Percentiles rank a stretch among this genome's conserved stretches.
phyloP scores from a whole-genome alignment of 2,329 filamentous ascomycete species.

The Ascochyta rabiei region DNA sequence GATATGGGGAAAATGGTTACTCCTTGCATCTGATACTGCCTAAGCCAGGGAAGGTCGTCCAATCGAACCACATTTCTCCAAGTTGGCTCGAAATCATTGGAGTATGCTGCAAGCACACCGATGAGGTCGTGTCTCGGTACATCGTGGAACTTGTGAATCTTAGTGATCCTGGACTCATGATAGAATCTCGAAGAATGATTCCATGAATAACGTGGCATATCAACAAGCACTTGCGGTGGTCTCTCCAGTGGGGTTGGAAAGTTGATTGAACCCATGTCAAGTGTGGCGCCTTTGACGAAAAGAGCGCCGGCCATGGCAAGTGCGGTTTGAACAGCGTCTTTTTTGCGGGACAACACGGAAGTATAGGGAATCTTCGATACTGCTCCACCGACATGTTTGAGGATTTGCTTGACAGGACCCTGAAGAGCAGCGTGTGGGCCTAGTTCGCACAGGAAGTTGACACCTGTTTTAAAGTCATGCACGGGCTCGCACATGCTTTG shows the following conservation, averaged over 20 bases:
- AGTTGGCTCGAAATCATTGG: conserved; percentile 27
- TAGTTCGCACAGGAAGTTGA: conserved; percentile 30
- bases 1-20: conserved; percentile 41
- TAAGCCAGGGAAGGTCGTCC: conserved; percentile 54
- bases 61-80: conserved; percentile 57
- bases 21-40: conserved; percentile 52
- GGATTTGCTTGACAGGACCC: conserved; percentile 33
- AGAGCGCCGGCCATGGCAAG: conserved; percentile 24
- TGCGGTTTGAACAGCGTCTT: conserved; percentile 27
- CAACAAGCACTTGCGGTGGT: conserved; percentile 22
- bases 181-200: conserved; percentile 36
- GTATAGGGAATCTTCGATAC: conserved; percentile 23
- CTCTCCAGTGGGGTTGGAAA: conserved; percentile 29
- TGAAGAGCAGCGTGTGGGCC: conserved; percentile 33
- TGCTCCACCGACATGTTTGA: conserved; percentile 21
- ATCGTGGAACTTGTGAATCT: conserved; percentile 12
- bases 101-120: conserved; percentile 28
- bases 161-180: conserved; percentile 18
- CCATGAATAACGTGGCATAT: conserved; percentile 38
- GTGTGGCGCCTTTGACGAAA: conserved; percentile 15
- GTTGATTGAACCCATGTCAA: conserved; percentile 35
- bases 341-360: conserved; percentile 30
- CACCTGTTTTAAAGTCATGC: conserved; percentile 18
- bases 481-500: conserved; percentile 21
- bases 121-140: conserved; percentile 33